A percentile compares a stretch with the other conserved stretches of the same genome.
Conservation (phyloP, 2,329 filamentous ascomycete species). For the Apiospora phragmitis region DNA sequence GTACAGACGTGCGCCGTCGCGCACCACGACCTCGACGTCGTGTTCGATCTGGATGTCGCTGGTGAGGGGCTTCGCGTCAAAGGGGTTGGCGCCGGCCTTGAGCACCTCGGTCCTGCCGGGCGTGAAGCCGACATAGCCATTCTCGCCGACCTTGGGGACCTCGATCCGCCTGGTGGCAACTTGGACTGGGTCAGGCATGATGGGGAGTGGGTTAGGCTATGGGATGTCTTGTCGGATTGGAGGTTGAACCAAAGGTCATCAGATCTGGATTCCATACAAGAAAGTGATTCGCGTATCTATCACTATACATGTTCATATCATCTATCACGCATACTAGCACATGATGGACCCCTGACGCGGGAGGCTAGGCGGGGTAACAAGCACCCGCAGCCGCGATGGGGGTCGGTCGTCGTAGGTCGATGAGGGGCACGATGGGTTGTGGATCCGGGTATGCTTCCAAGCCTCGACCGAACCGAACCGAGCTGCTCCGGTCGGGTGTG, state of each 20-base stretch:
- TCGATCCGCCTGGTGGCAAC: constrained; percentile 20
- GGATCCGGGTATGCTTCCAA: not conserved
- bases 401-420: not conserved
- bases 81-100: constrained; percentile 36
- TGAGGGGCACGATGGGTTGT: not conserved
- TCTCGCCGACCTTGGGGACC: constrained; percentile 37
- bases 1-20: constrained; percentile 44
- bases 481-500: not conserved
- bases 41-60: constrained; percentile 44
- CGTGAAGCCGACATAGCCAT: constrained; percentile 38
- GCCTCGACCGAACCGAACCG: not conserved
- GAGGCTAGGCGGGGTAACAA: not conserved
- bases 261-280: not conserved
- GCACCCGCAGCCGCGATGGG: not conserved
- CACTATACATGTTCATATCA: not conserved
- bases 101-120: constrained; percentile 40
- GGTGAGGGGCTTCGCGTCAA: constrained; percentile 34
- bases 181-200: constrained; percentile 21
- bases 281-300: not conserved
- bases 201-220: not conserved
- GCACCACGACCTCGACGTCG: constrained; percentile 42
- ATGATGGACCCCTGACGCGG: not conserved
- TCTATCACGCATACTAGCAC: not conserved
- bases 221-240: not conserved
- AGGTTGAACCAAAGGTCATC: not conserved